Evolutionary conservation across 225 moss, liverwort and hornwort genomes (phyloP).

Genomic region (Sphagnum tenellum): DNA sequence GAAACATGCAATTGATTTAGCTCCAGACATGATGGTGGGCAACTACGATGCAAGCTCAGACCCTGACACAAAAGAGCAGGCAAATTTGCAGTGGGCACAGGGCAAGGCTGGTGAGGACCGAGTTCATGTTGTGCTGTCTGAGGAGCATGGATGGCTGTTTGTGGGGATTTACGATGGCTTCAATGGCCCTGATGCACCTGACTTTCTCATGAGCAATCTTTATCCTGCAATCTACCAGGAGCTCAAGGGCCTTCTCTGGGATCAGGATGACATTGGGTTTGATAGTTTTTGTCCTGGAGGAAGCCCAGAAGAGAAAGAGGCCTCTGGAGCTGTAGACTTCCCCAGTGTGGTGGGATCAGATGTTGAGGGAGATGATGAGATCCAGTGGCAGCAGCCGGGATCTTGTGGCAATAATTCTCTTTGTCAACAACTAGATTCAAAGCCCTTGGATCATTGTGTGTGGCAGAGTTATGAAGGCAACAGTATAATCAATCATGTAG

Average conservation of each 20-base stretch:
- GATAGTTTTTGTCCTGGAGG: slow-evolving; percentile 22
- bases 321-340: neutral
- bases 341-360: slow-evolving; percentile 5
- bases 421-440: slow-evolving; percentile 21
- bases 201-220: slow-evolving; percentile 98
- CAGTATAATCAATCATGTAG: too few species aligned
- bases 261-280: slow-evolving; percentile 45
- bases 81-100: slow-evolving; percentile 95
- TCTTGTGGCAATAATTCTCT: neutral
- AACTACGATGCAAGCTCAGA: slow-evolving; percentile 48
- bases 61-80: slow-evolving; percentile 49
- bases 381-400: neutral
- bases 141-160: slow-evolving; percentile 97
- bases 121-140: slow-evolving; percentile 89
- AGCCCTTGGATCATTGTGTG: neutral
- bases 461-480: slow-evolving; percentile 4
- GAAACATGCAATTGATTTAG: slow-evolving; percentile 25
- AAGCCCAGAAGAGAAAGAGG: slow-evolving; percentile 6
- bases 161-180: slow-evolving; percentile 98
- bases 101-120: slow-evolving; percentile 98
- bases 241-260: slow-evolving; percentile 83
- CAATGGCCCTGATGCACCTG: slow-evolving; percentile 91
- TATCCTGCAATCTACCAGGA: slow-evolving; percentile 84
- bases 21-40: slow-evolving; percentile 20
- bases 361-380: slow-evolving; percentile 5